Conservation (phyloP, 2,329 filamentous ascomycete species). For the Hypoxylon sp. region DNA sequence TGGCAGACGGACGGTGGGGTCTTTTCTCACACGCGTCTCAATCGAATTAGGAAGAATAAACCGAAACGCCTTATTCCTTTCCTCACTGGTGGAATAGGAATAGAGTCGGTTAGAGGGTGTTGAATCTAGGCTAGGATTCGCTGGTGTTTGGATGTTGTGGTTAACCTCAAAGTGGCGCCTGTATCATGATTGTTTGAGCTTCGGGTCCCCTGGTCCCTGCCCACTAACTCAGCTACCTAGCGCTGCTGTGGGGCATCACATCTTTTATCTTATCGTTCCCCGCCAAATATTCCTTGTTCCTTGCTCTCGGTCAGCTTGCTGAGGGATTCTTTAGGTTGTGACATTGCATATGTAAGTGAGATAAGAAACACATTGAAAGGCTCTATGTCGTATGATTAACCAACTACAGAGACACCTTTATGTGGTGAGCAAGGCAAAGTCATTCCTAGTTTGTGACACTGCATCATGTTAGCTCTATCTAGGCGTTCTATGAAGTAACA, state of each 20-base stretch:
- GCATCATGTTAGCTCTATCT: constrained; percentile 1
- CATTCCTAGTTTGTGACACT: constrained; percentile 6
- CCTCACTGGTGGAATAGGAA: not conserved
- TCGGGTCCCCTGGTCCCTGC: constrained; percentile 20
- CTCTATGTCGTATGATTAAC: not conserved
- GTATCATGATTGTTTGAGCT: constrained; percentile 53
- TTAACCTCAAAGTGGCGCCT: constrained; percentile 35
- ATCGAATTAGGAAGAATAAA: constrained; percentile 6
- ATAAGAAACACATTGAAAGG: not conserved
- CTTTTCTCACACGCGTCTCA: constrained; percentile 12
- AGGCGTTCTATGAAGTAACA: not conserved
- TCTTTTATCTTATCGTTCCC: constrained; percentile 39
- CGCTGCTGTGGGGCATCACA: constrained; percentile 24
- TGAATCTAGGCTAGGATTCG: constrained; percentile 21
- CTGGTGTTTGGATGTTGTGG: constrained; percentile 25
- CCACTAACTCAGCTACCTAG: not conserved
- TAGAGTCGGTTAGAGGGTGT: constrained; percentile 2
- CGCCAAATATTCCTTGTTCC: not conserved
- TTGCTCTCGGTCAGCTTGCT: not conserved
- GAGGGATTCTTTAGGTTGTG: constrained; percentile 1
- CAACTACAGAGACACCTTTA: not conserved
- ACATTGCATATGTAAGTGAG: constrained; percentile 3
- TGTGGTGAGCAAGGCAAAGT: constrained; percentile 2
- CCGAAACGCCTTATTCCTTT: constrained; percentile 19
- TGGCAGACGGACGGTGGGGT: constrained; percentile 7